These are phyloP conservation scores for Urochloa ruziziensis DNA, from an alignment of 176 grass and related monocot genomes.

Conservation along the genomic window DNA sequence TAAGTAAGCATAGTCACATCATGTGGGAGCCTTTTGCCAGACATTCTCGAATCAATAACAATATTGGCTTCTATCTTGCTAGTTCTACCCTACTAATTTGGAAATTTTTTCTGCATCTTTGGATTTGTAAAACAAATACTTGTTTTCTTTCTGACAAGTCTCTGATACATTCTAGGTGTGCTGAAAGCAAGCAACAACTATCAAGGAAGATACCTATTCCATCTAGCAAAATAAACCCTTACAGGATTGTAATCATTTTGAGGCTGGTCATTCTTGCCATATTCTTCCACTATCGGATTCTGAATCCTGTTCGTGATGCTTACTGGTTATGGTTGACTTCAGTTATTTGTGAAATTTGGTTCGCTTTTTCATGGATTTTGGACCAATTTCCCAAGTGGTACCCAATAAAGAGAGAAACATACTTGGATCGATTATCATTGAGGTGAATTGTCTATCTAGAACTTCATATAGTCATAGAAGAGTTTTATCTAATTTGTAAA, in stretches of 20 bases:
- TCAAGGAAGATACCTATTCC: constrained; percentile 35
- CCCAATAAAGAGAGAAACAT: constrained; percentile 70
- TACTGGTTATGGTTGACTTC: constrained; percentile 64
- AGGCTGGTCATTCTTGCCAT: constrained; percentile 36
- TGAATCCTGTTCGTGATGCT: constrained; percentile 65
- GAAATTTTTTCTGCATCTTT: neutral
- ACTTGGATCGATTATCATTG: constrained; percentile 69
- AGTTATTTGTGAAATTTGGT: constrained; percentile 41
- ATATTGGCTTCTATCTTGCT: neutral
- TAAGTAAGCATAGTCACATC: constrained; percentile 4
- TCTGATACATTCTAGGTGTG: constrained; percentile 20
- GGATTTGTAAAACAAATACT: neutral
- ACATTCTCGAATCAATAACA: neutral
- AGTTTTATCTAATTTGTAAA: neutral
- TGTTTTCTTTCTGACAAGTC: neutral
- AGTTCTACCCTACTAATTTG: neutral
- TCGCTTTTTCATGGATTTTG: constrained; percentile 32
- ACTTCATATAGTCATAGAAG: neutral
- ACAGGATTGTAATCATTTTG: constrained; percentile 39
- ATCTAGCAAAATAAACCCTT: constrained; percentile 40
- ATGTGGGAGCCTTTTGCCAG: neutral
- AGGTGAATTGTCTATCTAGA: constrained; percentile 39
- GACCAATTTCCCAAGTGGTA: constrained; percentile 38
- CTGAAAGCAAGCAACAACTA: constrained; percentile 28
- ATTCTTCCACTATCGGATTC: constrained; percentile 74